A percentile compares a stretch with the other conserved stretches of the same genome.
Evolutionary conservation across 768 basidiomycete species (phyloP).

Genomic region (Tephrocybe sp.): DNA sequence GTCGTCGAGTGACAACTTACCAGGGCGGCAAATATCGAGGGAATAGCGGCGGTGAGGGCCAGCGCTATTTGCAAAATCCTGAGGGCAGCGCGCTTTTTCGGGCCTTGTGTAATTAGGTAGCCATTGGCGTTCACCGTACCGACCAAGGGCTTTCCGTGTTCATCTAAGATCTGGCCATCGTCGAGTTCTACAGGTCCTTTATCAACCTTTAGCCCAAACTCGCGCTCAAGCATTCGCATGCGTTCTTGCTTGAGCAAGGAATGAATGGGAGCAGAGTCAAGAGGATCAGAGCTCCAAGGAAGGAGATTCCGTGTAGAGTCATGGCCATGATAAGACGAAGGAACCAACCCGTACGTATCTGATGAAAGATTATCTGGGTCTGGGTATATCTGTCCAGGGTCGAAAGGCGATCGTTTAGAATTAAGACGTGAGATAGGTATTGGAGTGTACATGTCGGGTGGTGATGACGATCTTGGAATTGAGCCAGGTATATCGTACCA

Average conservation of each 20-base stretch:
- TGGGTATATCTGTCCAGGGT: slow-evolving; percentile 32
- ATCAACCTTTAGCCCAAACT: slow-evolving; percentile 52
- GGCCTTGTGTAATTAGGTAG: slow-evolving; percentile 59
- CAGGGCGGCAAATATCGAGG: slow-evolving; percentile 62
- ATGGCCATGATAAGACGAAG: slow-evolving; percentile 36
- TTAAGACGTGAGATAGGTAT: slow-evolving; percentile 27
- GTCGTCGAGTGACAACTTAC: slow-evolving; percentile 35
- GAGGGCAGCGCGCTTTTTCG: slow-evolving; percentile 53
- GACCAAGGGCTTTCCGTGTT: slow-evolving; percentile 48
- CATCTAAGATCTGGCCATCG: slow-evolving; percentile 34
- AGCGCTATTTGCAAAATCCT: slow-evolving; percentile 51
- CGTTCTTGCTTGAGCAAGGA: slow-evolving; percentile 64
- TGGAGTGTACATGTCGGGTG: slow-evolving; percentile 29
- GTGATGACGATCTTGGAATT: slow-evolving; percentile 18
- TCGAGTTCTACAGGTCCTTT: slow-evolving; percentile 22
- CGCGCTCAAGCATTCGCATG: slow-evolving; percentile 68
- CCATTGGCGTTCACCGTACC: slow-evolving; percentile 63
- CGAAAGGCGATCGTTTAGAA: slow-evolving; percentile 29
- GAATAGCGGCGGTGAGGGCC: slow-evolving; percentile 49
- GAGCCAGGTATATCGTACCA: slow-evolving; percentile 49
- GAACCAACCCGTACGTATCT: slow-evolving; percentile 31
- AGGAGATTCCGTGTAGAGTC: slow-evolving; percentile 44
- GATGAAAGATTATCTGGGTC: slow-evolving; percentile 22
- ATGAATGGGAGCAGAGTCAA: slow-evolving; percentile 43
- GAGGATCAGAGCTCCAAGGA: slow-evolving; percentile 54